Conservation (phyloP, 2,329 filamentous ascomycete species). For the Chrysoporthe austroafricana region DNA sequence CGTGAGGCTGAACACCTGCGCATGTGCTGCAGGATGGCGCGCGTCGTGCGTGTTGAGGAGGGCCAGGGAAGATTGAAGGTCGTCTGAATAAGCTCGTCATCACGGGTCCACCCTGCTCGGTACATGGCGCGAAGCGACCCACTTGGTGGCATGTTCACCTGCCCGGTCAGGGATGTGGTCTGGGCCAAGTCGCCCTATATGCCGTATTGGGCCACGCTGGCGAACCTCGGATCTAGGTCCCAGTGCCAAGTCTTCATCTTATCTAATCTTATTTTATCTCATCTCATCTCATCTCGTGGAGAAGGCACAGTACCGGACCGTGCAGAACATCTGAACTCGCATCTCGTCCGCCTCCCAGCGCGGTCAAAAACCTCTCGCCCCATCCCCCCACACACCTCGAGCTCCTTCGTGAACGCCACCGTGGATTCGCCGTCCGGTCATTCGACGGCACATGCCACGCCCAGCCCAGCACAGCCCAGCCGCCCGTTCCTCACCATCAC, state of each 20-base stretch:
- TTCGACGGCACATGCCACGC: not conserved
- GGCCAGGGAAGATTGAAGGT: not conserved
- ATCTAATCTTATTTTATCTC: not conserved
- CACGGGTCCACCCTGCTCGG: not conserved
- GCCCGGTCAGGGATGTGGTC: too few species aligned
- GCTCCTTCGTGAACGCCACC: not conserved
- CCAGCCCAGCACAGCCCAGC: not conserved
- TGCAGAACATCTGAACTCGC: not conserved
- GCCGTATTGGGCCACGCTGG: too few species aligned
- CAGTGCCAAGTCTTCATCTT: too few species aligned
- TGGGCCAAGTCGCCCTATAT: too few species aligned
- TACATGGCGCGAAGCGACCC: not conserved
- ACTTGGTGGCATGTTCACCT: not conserved
- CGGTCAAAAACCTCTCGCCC: not conserved
- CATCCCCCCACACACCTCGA: not conserved
- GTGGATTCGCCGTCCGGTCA: not conserved
- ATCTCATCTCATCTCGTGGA: not conserved
- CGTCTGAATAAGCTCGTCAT: constrained; percentile 11
- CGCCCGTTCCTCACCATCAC: not conserved
- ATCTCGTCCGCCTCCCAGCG: not conserved
- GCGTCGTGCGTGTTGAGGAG: not conserved
- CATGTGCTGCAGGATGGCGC: too few species aligned
- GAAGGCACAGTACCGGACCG: not conserved
- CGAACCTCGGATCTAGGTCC: too few species aligned
- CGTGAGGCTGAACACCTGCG: not conserved